These are phyloP conservation scores for Miscanthus sacchariflorus DNA, from an alignment of 202 grass and related monocot species.

Conservation along the genomic window DNA sequence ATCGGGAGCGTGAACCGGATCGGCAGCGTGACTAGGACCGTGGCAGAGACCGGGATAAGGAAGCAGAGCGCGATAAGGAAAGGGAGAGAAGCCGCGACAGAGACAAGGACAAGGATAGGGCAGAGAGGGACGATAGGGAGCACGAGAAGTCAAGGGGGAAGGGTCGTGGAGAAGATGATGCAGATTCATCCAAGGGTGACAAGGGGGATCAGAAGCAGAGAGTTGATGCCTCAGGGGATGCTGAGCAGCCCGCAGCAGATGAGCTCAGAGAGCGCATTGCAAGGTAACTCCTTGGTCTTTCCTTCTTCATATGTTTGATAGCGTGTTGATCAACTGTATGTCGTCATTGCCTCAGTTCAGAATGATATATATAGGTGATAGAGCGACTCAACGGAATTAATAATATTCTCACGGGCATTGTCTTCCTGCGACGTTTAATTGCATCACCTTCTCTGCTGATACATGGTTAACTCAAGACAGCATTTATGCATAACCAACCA, in stretches of 20 bases:
- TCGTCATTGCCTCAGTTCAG: neutral
- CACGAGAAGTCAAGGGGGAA: conserved; percentile 54
- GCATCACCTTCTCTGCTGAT: neutral
- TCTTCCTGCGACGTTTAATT: neutral
- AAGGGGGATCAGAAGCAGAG: conserved; percentile 50
- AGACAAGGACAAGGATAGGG: conserved; percentile 61
- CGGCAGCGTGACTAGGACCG: conserved; percentile 46
- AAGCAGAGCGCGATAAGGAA: conserved; percentile 59
- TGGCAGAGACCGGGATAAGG: conserved; percentile 56
- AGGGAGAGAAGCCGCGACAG: conserved; percentile 57
- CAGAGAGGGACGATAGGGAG: conserved; percentile 55
- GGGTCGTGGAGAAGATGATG: conserved; percentile 49
- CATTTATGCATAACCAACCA: neutral
- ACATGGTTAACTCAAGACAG: neutral
- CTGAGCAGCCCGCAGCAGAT: conserved; percentile 27
- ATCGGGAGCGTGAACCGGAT: conserved; percentile 58
- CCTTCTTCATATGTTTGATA: neutral
- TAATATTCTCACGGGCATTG: neutral
- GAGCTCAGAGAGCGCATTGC: conserved; percentile 68
- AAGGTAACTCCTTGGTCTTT: conserved; percentile 52
- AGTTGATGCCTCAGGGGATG: conserved; percentile 33
- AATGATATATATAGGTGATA: neutral
- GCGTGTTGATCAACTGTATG: neutral
- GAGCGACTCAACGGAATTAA: neutral
- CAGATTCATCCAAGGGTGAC: conserved; percentile 47